Percentiles rank a stretch among this genome's conserved stretches.
phyloP scores from a whole-genome alignment of 2,329 filamentous ascomycete species.

The Penicillium oxalicum region DNA sequence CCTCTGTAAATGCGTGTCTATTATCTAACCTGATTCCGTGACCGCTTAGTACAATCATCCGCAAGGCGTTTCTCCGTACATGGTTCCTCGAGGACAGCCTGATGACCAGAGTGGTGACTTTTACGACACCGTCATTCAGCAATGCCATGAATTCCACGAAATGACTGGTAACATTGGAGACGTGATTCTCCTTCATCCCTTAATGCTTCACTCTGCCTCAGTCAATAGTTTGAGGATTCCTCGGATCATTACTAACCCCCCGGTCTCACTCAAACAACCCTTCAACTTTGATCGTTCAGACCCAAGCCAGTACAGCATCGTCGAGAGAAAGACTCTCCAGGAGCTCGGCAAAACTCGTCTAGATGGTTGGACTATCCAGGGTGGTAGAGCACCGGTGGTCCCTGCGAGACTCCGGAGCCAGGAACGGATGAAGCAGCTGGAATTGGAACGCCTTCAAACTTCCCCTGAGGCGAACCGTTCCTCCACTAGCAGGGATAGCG shows the following conservation, averaged over 20 bases:
- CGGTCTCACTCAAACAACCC: constrained; percentile 46
- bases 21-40: background rate
- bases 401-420: constrained; percentile 43
- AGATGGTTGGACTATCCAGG: constrained; percentile 45
- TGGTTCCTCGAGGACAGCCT: constrained; percentile 49
- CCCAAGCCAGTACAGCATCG: constrained; percentile 43
- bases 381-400: constrained; percentile 41
- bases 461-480: background rate
- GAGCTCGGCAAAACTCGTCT: constrained; percentile 44
- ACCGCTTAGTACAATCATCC: constrained; percentile 49
- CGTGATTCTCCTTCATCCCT: constrained; percentile 50
- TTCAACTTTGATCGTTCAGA: constrained; percentile 47
- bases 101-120: constrained; percentile 14
- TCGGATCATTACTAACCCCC: constrained; percentile 52
- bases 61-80: constrained; percentile 60
- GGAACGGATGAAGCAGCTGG: constrained; percentile 25
- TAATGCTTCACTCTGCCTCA: constrained; percentile 51
- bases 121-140: constrained; percentile 38
- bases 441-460: constrained; percentile 35
- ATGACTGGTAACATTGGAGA: constrained; percentile 50
- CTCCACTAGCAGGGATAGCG: background rate
- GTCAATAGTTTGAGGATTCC: constrained; percentile 45
- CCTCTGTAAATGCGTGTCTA: background rate
- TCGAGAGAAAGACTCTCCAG: constrained; percentile 49
- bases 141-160: constrained; percentile 45